Evolutionary conservation across 1,284 basidiomycete genomes (phyloP).

Genomic region (Leccinum subatratum): DNA sequence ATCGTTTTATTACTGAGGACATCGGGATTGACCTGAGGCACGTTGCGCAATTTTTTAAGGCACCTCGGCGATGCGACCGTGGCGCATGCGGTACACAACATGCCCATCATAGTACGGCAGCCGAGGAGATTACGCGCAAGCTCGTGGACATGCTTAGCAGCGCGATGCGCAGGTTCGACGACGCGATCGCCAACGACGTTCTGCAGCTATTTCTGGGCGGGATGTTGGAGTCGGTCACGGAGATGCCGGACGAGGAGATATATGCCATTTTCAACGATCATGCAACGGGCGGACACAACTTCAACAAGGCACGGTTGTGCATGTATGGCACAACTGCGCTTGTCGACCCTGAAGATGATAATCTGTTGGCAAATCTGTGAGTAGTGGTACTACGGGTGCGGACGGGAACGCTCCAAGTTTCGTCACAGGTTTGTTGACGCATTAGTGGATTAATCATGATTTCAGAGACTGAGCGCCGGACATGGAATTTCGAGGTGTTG

Average conservation of each 20-base stretch:
- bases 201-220: slow-evolving; percentile 58
- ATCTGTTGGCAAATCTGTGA: slow-evolving; percentile 68
- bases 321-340: slow-evolving; percentile 73
- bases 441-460: slow-evolving; percentile 43
- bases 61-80: slow-evolving; percentile 68
- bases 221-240: slow-evolving; percentile 39
- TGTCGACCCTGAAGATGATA: slow-evolving; percentile 57
- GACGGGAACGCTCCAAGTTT: background rate
- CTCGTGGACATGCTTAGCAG: slow-evolving; percentile 51
- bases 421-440: slow-evolving; percentile 3
- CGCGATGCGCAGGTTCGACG: slow-evolving; percentile 58
- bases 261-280: slow-evolving; percentile 59
- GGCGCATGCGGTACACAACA: slow-evolving; percentile 59
- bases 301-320: slow-evolving; percentile 58
- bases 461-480: slow-evolving; percentile 39
- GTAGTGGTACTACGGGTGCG: slow-evolving; percentile 16
- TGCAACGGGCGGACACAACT: slow-evolving; percentile 51
- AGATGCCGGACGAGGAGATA: slow-evolving; percentile 52
- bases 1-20: background rate
- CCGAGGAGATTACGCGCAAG: slow-evolving; percentile 40
- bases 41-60: slow-evolving; percentile 28
- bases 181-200: slow-evolving; percentile 62
- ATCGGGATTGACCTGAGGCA: slow-evolving; percentile 4
- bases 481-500: slow-evolving; percentile 52
- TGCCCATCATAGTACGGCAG: slow-evolving; percentile 62